Percentiles rank a stretch among this genome's conserved stretches.
phyloP scores from a whole-genome alignment of 2,329 filamentous ascomycete species.

The Colletotrichum neosansevieriae region DNA sequence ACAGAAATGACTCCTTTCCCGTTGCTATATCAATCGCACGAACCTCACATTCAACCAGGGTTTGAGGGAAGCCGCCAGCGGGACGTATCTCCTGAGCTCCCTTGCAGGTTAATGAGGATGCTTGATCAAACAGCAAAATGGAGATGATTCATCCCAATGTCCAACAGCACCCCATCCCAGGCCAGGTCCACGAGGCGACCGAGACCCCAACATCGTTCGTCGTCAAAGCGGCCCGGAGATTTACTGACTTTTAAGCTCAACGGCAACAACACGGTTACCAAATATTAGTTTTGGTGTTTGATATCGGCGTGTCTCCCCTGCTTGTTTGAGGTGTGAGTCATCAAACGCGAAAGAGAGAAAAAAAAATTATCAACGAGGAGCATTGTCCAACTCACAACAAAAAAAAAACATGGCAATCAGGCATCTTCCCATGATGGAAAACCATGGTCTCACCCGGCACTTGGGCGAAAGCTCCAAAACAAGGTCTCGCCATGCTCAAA shows the following conservation, averaged over 20 bases:
- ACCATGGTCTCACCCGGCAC: slow-evolving; percentile 30
- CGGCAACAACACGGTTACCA: slow-evolving; percentile 1
- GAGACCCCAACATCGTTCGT: slow-evolving; percentile 27
- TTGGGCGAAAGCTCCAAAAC: slow-evolving; percentile 3
- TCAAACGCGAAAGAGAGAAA: slow-evolving; percentile 21
- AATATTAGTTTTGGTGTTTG: slow-evolving; percentile 8
- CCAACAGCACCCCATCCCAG: slow-evolving; percentile 24
- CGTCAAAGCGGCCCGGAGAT: slow-evolving; percentile 33
- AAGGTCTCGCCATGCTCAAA: slow-evolving; percentile 15
- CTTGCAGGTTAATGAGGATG: not conserved
- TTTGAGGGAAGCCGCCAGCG: slow-evolving; percentile 10
- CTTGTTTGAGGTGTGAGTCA: slow-evolving; percentile 19
- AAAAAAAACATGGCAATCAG: slow-evolving; percentile 28
- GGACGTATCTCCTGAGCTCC: slow-evolving; percentile 1
- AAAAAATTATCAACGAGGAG: slow-evolving; percentile 12
- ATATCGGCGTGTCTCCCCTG: slow-evolving; percentile 17
- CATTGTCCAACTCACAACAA: slow-evolving; percentile 16
- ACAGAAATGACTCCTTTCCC: slow-evolving; percentile 32
- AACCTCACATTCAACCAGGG: slow-evolving; percentile 31
- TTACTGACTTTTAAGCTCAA: slow-evolving; percentile 38
- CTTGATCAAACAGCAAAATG: slow-evolving; percentile 12
- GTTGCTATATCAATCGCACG: slow-evolving; percentile 40
- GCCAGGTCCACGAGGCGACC: slow-evolving; percentile 26
- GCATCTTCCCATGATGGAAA: slow-evolving; percentile 28
- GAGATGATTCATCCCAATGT: slow-evolving; percentile 27